Conservation (phyloP, 805 yeast species). For the Yarrowia deformans region DNA sequence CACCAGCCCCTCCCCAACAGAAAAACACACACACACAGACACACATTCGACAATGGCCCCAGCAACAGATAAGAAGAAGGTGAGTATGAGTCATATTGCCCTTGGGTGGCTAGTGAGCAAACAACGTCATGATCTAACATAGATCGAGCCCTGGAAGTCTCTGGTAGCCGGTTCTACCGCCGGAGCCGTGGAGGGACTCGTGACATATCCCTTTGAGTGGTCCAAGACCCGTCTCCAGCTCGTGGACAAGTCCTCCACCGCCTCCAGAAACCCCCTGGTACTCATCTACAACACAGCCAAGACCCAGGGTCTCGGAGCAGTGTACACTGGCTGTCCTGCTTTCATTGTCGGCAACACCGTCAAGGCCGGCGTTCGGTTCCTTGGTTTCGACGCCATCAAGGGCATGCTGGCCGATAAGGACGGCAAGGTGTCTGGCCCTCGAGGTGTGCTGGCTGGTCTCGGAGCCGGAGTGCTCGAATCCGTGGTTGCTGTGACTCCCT, state of each 20-base stretch:
- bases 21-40: conserved; percentile 2
- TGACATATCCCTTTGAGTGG: conserved; percentile 96
- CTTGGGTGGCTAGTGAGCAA: not conserved
- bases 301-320: conserved; percentile 76
- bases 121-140: conserved; percentile 11
- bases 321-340: conserved; percentile 96
- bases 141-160: conserved; percentile 50
- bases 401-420: conserved; percentile 75
- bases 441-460: conserved; percentile 95
- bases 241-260: conserved; percentile 49
- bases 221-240: conserved; percentile 94
- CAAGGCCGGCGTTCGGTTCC: conserved; percentile 92
- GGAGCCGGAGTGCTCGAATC: conserved; percentile 96
- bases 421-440: conserved; percentile 85
- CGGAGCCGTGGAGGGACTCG: conserved; percentile 73
- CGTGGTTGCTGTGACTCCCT: conserved; percentile 93
- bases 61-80: conserved; percentile 14
- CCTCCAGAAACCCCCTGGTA: conserved; percentile 83
- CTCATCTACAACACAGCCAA: conserved; percentile 76
- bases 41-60: conserved; percentile 6
- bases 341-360: conserved; percentile 95
- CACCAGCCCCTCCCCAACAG: not conserved
- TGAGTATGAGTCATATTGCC: conserved; percentile 23
- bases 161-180: conserved; percentile 57
- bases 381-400: conserved; percentile 91